Conservation (phyloP, 768 basidiomycete genomes). For the Gyrodon lividus region DNA sequence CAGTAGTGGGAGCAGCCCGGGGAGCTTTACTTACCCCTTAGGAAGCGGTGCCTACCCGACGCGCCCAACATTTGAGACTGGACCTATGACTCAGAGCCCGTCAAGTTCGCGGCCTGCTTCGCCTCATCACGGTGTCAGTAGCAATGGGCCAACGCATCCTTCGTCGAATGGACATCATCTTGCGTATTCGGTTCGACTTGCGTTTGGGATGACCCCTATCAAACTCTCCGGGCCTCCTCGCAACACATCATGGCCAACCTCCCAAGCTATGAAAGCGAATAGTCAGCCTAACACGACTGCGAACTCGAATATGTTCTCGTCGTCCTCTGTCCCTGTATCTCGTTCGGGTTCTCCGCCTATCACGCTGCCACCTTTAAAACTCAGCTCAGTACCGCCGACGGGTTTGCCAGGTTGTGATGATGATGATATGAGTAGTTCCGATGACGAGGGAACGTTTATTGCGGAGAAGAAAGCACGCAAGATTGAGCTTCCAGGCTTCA, state of each 20-base stretch:
- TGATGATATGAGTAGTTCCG: slow-evolving; percentile 20
- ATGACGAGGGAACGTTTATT: slow-evolving; percentile 21
- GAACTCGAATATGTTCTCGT: slow-evolving; percentile 14
- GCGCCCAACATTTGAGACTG: slow-evolving; percentile 26
- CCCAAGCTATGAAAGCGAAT: slow-evolving; percentile 14
- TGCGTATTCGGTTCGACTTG: slow-evolving; percentile 80
- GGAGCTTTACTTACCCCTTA: slow-evolving; percentile 45
- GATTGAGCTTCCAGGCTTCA: slow-evolving; percentile 62
- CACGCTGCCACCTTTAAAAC: slow-evolving; percentile 65
- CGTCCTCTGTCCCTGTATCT: slow-evolving; percentile 48
- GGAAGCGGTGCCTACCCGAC: slow-evolving; percentile 9
- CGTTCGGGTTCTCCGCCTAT: slow-evolving; percentile 72
- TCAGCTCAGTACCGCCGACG: slow-evolving; percentile 28
- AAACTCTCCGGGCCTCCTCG: slow-evolving; percentile 35
- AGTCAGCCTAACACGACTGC: slow-evolving; percentile 9
- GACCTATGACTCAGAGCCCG: slow-evolving; percentile 40
- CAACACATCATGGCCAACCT: slow-evolving; percentile 40
- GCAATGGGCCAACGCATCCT: slow-evolving; percentile 21
- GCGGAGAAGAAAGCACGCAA: slow-evolving; percentile 22
- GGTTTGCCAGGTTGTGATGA: slow-evolving; percentile 5
- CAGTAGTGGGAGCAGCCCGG: slow-evolving; percentile 60
- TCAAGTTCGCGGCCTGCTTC: slow-evolving; percentile 62
- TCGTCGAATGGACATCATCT: slow-evolving; percentile 57
- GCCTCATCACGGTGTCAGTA: slow-evolving; percentile 48
- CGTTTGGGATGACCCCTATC: slow-evolving; percentile 92